Evolutionary conservation across 352 stramenopile species (phyloP), one percentile per base, ranked within the genome.

Genomic region (Pythium guiyangense): DNA sequence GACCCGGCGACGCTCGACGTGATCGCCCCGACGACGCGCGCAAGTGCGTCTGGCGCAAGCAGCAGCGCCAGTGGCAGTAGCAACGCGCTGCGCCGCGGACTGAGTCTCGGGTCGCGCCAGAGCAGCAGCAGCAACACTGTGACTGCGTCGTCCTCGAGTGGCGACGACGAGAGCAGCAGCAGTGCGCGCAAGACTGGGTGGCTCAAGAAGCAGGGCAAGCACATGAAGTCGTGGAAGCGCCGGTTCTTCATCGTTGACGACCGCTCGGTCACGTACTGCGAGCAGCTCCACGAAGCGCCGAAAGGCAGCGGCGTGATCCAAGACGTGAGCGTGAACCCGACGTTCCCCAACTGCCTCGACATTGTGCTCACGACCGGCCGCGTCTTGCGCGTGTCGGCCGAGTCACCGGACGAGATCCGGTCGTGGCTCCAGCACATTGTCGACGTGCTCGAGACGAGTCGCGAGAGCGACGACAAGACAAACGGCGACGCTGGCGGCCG

Each of bases 181-280:
- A 20, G 10, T 25, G 52, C 65, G 12, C 67, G 67, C 27, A 90
- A 89, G 49, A 77, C 68, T n/a, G 84, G 84, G 18, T 92, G 84
- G 81, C 58, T 94, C 51, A 76, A 74, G 39, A 94, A 94, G 61
- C 79, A 94, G 74, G 84, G 84, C 37, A 70, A 82, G 10, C 60
- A 71, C 44, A 64, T 84, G 34, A 88, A 86, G 47, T 87, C 70
- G 35, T 87, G 86, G 55, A 91, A 91, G 54, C 78, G 82, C 4
- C 81, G 84, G 22, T 92, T 88, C 62, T 89, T 94, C 52, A 72
- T 90, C 47, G 71, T 77, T 3, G 70, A 87, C 35, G 74, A 64
- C n/a, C 69, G 67, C 22, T 64, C 71, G 37, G 52, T 89, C 20
- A 73, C 78, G 22, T 89, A 87, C 67, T 84, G 74, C 31, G 78